Evolutionary conservation across 2,329 filamentous ascomycete genomes (phyloP).

Genomic region (Escovopsis sp.): DNA sequence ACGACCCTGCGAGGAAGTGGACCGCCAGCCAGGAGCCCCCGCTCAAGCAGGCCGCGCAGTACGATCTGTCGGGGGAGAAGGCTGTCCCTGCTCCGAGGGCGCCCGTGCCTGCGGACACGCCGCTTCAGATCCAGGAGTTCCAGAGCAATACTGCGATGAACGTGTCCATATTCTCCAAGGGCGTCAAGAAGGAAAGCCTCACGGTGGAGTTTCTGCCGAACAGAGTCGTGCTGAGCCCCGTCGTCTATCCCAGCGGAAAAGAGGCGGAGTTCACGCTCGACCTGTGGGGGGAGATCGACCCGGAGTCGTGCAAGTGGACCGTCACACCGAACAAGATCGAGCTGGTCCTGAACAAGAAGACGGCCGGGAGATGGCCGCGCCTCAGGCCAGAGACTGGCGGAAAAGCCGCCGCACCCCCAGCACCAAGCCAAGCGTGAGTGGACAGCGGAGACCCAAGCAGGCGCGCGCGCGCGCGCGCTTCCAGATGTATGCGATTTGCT

Average conservation of each 20-base stretch:
- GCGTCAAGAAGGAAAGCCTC: constrained; percentile 25
- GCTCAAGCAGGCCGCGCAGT: constrained; percentile 2
- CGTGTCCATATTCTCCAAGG: constrained; percentile 29
- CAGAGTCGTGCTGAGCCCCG: constrained; percentile 14
- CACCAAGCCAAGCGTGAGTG: no score
- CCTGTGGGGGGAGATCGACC: constrained; percentile 51
- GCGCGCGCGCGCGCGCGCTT: no score
- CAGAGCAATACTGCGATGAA: constrained; percentile 21
- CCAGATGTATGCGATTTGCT: no score
- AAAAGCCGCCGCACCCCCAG: background rate
- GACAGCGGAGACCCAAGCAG: no score
- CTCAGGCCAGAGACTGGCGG: constrained; percentile 7
- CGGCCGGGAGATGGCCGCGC: constrained; percentile 51
- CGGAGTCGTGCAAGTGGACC: constrained; percentile 41
- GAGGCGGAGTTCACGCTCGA: constrained; percentile 48
- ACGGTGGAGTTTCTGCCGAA: constrained; percentile 19
- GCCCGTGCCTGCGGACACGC: constrained; percentile 11
- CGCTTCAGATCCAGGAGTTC: constrained; percentile 20
- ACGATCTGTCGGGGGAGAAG: background rate
- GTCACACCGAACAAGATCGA: constrained; percentile 72
- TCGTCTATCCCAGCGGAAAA: constrained; percentile 31
- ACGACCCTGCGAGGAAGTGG: constrained; percentile 32
- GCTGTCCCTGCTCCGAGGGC: background rate
- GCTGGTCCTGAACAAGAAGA: constrained; percentile 54
- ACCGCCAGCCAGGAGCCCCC: constrained; percentile 19